phyloP scores from a whole-genome alignment of 352 stramenopile species.

The Pythium aphanidermatum region DNA sequence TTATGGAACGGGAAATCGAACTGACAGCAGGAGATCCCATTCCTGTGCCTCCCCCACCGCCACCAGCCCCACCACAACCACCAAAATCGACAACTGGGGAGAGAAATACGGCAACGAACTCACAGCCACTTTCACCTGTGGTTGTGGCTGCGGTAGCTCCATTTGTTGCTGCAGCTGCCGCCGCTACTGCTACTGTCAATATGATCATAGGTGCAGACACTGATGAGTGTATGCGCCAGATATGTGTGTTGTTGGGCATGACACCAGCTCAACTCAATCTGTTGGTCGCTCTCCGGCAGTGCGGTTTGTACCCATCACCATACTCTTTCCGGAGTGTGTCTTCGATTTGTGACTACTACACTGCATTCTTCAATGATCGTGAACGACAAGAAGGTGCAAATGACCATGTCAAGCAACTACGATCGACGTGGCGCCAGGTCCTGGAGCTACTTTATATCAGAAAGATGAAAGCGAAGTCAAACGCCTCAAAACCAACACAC shows the following conservation, averaged over 20 bases:
- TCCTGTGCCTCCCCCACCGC: not conserved
- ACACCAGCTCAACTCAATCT: slow-evolving; percentile 59
- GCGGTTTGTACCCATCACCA: slow-evolving; percentile 30
- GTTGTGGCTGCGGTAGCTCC: not conserved
- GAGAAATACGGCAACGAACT: slow-evolving; percentile 4
- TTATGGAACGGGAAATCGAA: slow-evolving; percentile 50
- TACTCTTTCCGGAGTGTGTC: slow-evolving; percentile 45
- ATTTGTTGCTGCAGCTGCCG: slow-evolving; percentile 16
- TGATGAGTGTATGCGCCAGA: slow-evolving; percentile 42
- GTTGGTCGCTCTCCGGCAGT: slow-evolving; percentile 47
- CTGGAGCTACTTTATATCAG: slow-evolving; percentile 60
- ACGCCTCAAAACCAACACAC: slow-evolving; percentile 4
- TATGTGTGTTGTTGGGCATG: slow-evolving; percentile 40
- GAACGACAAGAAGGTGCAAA: slow-evolving; percentile 25
- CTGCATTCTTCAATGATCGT: slow-evolving; percentile 36
- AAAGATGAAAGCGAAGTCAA: slow-evolving; percentile 27
- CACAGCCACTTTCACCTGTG: slow-evolving; percentile 5
- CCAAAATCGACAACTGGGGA: slow-evolving; percentile 10
- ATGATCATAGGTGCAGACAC: slow-evolving; percentile 32
- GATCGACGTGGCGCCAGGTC: slow-evolving; percentile 37
- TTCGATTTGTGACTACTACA: slow-evolving; percentile 59
- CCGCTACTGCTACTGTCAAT: slow-evolving; percentile 31
- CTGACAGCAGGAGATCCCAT: slow-evolving; percentile 7
- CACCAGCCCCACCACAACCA: not conserved
- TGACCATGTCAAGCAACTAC: slow-evolving; percentile 31